These are phyloP conservation scores for Phlebopus sp. DNA, from an alignment of 1,284 basidiomycete genomes.

Conservation along the genomic window DNA sequence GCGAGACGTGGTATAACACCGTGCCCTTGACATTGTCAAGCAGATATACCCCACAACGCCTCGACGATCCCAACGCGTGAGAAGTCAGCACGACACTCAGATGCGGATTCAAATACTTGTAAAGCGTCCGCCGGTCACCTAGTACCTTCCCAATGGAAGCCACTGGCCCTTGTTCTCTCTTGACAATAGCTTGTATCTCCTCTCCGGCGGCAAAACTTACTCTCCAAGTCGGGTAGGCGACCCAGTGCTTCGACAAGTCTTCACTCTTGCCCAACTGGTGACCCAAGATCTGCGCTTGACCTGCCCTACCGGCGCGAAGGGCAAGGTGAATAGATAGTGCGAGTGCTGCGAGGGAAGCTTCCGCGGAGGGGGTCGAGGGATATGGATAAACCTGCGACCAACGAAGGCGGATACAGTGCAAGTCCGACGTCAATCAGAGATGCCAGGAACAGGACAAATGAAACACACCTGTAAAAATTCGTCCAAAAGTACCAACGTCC, in stretches of 20 bases:
- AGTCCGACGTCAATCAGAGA: neutral
- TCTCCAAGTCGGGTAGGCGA: slow-evolving; percentile 66
- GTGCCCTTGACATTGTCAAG: slow-evolving; percentile 80
- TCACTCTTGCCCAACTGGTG: slow-evolving; percentile 48
- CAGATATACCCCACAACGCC: slow-evolving; percentile 67
- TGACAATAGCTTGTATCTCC: slow-evolving; percentile 50
- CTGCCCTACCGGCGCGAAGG: slow-evolving; percentile 44
- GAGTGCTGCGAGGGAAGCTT: slow-evolving; percentile 41
- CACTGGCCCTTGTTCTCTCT: slow-evolving; percentile 49
- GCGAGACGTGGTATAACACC: slow-evolving; percentile 61
- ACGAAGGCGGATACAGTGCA: neutral
- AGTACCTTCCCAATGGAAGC: slow-evolving; percentile 83
- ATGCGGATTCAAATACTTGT: slow-evolving; percentile 93
- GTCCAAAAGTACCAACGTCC: slow-evolving; percentile 61
- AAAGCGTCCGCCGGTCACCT: slow-evolving; percentile 84
- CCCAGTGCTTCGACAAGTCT: slow-evolving; percentile 44
- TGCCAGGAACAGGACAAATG: neutral
- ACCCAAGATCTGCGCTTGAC: slow-evolving; percentile 49
- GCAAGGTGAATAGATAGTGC: slow-evolving; percentile 52
- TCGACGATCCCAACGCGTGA: slow-evolving; percentile 7
- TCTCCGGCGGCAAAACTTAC: slow-evolving; percentile 54
- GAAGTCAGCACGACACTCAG: slow-evolving; percentile 60
- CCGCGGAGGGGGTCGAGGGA: slow-evolving; percentile 50
- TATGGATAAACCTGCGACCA: slow-evolving; percentile 55
- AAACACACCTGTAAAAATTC: slow-evolving; percentile 57